phyloP scores from a whole-genome alignment of 306 rosid genomes.

The Notholithocarpus densiflorus region DNA sequence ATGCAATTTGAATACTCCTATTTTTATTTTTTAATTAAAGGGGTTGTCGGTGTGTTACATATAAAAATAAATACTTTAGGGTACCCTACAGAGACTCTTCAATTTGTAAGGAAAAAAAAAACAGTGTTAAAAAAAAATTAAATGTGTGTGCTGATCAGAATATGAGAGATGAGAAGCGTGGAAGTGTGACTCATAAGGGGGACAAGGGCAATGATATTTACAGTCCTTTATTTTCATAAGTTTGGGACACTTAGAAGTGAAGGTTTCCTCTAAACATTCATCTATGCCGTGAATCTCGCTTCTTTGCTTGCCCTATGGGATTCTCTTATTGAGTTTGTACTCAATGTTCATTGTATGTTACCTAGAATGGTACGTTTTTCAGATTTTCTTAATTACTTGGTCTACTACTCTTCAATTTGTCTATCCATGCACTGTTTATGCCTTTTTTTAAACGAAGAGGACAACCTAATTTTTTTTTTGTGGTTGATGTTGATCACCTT shows the following conservation, averaged over 20 bases:
- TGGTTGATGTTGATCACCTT: no score
- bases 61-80: no score
- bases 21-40: constrained; percentile 6
- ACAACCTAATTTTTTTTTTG: no score
- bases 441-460: no score
- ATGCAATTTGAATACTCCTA: background rate
- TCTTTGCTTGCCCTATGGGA: constrained; percentile 47
- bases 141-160: constrained; percentile 30
- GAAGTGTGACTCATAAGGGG: constrained; percentile 34
- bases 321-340: constrained; percentile 18
- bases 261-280: constrained; percentile 36
- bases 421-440: background rate
- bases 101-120: background rate
- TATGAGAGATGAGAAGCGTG: constrained; percentile 36
- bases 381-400: background rate
- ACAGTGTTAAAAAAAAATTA: background rate
- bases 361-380: background rate
- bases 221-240: constrained; percentile 5
- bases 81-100: background rate
- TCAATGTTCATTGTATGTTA: constrained; percentile 20
- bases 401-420: background rate
- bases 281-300: constrained; percentile 42
- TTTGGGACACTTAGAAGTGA: constrained; percentile 30
- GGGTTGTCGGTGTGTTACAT: constrained; percentile 41
- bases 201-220: constrained; percentile 38